Base-by-base conservation (phyloP, 2,329 filamentous ascomycete species). In the Penicillium sp. region DNA sequence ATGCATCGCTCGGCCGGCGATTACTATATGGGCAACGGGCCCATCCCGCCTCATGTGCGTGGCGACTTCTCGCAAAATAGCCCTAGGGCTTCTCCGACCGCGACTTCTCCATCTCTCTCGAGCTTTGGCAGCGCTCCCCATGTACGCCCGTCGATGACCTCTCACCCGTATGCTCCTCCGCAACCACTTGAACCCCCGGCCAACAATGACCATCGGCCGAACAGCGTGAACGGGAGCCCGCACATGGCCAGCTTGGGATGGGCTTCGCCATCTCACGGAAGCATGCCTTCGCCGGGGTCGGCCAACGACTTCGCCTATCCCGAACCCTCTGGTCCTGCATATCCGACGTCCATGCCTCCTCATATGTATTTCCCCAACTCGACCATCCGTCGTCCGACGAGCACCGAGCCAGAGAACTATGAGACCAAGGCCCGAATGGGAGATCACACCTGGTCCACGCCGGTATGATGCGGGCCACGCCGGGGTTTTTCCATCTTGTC, bases 161-260 rank as follows among this genome's bases (percentile, higher is more conserved):
- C 90, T 26, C 90, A 96, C 65, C 90, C 91, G 0, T 94, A 91
- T 64, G 86, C 84, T n/a, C 87, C 87, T 16, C 87, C 87, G 2
- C 82, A 86, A 33, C 89, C 86, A 11, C 75, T 96, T 36, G 91
- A 96, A 70, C 82, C 83, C 15, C 88, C 90, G 10, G 73, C 81
- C 17, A 90, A 80, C 63, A 78, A 87, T 47, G 87, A 91, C 62
- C 83, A 86, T 43, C 82, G 84, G 54, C 74, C 80, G 2, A 80
- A 78, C 34, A 94, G 87, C 60, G 83, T 79, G n/a, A 81, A 74
- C 41, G 86, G 86, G 37, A 95, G 89, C 64, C 90, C 91, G 35
- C 90, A 96, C 65, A 87, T 95, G 81, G 69, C 72, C 47, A 81
- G 77, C 45, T 77, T 87, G 47, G 86, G 87, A 39, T 96, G 91